Evolutionary conservation across 2,329 filamentous ascomycete genomes (phyloP), one percentile per base, ranked within the genome.

Genomic region (Calonectria leucothoes): DNA sequence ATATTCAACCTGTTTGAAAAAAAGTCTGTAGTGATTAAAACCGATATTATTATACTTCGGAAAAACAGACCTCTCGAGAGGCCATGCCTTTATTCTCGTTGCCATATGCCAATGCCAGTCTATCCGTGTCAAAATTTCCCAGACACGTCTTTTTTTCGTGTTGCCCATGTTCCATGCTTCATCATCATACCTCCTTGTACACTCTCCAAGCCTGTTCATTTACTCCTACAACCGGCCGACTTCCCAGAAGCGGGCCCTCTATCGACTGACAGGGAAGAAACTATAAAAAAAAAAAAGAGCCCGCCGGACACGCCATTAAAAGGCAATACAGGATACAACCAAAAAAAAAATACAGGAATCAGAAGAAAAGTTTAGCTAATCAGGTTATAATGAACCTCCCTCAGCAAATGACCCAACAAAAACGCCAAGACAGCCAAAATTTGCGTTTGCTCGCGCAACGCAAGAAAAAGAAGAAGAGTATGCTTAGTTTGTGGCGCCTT

Each of bases 101-200:
- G 27, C 52, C 67, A 77, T 65, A 71, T 68, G 65, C 65, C 63
- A 72, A 71, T 72, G 69, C 65, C 59, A 75, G 73, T 80, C 75
- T 80, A 79, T 79, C 61, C 61, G 35, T 66, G 61, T 42, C 52
- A 35, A 42, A n/a, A 49, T 39, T 39, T 64, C 23, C 57, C 17
- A 20, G 31, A 45, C 55, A 63, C 45, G n/a, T 45, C 55, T 39
- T 51, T 67, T 67, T 71, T 68, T 48, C 65, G 55, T 65, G 70
- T 48, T 64, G 25, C 65, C 69, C 52, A 27, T 65, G 45, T 48
- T 45, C 70, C 49, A 69, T 65, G 57, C 57, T 57, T 69, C 57
- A 69, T 77, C 69, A 66, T 75, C 75, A 75, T 57, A 51, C 55
- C 63, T 75, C 67, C 49, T 33, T 52, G 55, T 78, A 76, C 73